Evolutionary conservation across 257 asterid genomes (phyloP).

Genomic region (Nicotiana attenuata): DNA sequence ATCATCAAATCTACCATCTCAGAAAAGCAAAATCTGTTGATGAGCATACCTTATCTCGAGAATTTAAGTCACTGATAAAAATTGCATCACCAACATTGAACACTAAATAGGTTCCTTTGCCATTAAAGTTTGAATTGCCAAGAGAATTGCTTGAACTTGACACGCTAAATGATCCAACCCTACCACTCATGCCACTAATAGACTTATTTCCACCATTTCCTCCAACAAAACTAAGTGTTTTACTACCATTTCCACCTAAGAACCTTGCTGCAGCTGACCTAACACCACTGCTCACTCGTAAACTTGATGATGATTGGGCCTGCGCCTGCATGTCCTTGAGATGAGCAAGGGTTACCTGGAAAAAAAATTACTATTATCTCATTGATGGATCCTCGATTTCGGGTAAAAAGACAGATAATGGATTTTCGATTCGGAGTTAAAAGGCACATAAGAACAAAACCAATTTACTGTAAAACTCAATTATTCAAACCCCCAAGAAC

Average conservation of each 20-base stretch:
- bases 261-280: slow-evolving; percentile 96
- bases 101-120: slow-evolving; percentile 89
- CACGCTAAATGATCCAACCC: slow-evolving; percentile 81
- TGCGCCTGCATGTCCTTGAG: slow-evolving; percentile 71
- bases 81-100: slow-evolving; percentile 94
- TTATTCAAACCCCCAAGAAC: background rate
- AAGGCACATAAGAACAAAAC: background rate
- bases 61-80: slow-evolving; percentile 82
- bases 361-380: slow-evolving; percentile 13
- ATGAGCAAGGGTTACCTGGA: slow-evolving; percentile 83
- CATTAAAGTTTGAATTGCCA: slow-evolving; percentile 78
- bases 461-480: background rate
- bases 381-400: background rate
- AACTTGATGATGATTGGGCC: slow-evolving; percentile 63
- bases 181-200: slow-evolving; percentile 46
- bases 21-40: slow-evolving; percentile 14
- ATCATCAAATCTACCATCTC: background rate
- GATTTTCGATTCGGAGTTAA: background rate
- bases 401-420: background rate
- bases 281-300: slow-evolving; percentile 84
- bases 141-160: slow-evolving; percentile 60
- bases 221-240: slow-evolving; percentile 93
- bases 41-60: slow-evolving; percentile 88
- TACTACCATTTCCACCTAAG: slow-evolving; percentile 86
- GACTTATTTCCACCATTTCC: slow-evolving; percentile 90